A percentile compares a stretch with the other conserved stretches of the same genome.
Evolutionary conservation across 2,329 filamentous ascomycete species (phyloP).

Genomic region (Huntiella abstrusa): DNA sequence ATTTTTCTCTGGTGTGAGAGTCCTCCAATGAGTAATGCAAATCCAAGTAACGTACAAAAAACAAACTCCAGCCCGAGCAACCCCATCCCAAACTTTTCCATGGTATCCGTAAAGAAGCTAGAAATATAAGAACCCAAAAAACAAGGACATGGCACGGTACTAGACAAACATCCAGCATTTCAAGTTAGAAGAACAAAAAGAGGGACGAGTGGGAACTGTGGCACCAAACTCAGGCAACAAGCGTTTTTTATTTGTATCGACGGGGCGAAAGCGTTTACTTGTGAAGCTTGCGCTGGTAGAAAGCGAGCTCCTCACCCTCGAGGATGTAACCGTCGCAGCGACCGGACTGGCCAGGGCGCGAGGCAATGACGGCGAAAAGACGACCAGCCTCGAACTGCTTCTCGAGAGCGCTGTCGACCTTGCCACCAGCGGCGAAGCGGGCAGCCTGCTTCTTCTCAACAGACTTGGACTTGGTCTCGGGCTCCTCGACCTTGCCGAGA

Average conservation of each 20-base stretch:
- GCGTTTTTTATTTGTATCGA: conserved; percentile 11
- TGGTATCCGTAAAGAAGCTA: too few relatives aligned
- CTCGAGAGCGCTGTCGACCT: conserved; percentile 85
- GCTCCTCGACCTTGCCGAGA: conserved; percentile 33
- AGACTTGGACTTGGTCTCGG: conserved; percentile 81
- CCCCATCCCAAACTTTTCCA: too few relatives aligned
- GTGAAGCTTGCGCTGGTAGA: conserved; percentile 99
- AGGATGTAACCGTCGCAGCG: conserved; percentile 94
- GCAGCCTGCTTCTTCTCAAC: conserved; percentile 93
- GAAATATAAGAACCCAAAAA: too few relatives aligned
- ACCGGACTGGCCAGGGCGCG: conserved; percentile 89
- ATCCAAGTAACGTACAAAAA: too few relatives aligned
- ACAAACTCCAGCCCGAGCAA: too few relatives aligned
- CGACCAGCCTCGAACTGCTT: conserved; percentile 99
- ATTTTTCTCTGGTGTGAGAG: background rate
- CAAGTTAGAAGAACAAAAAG: background rate
- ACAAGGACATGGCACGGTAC: too few relatives aligned
- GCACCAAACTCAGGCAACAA: conserved; percentile 5
- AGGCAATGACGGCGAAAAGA: conserved; percentile 82
- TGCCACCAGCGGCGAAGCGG: conserved; percentile 64
- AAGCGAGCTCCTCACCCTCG: conserved; percentile 97
- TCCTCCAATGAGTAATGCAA: too few relatives aligned
- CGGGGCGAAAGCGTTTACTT: conserved; percentile 46
- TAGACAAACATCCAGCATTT: too few relatives aligned
- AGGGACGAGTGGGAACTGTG: conserved; percentile 1